Evolutionary conservation across 495 filamentous ascomycete species (phyloP).

Genomic region (Staphylotrichum longicolle): DNA sequence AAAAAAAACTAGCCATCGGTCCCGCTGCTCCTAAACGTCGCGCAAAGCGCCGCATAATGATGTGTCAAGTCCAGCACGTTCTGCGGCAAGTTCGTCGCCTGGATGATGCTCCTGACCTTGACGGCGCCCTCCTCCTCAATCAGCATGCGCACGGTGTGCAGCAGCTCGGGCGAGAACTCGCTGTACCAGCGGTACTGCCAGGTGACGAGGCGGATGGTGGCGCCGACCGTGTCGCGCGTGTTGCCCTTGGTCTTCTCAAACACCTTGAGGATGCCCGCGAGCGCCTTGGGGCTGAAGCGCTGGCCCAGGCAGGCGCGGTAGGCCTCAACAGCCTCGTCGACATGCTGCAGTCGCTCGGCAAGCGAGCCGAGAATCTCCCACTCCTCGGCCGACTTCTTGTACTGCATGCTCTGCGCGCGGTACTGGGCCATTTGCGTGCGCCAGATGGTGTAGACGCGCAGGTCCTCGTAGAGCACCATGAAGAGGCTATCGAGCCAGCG

Average conservation of each 20-base stretch:
- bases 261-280: conserved; percentile 75
- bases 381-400: conserved; percentile 93
- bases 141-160: conserved; percentile 80
- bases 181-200: conserved; percentile 99
- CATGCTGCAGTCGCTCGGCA: conserved; percentile 86
- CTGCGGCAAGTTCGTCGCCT: conserved; percentile 90
- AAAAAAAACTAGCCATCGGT: conserved; percentile 65
- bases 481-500: conserved; percentile 98
- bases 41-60: conserved; percentile 91
- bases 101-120: conserved; percentile 94
- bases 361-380: conserved; percentile 97
- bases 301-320: conserved; percentile 79
- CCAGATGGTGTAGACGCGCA: conserved; percentile 99
- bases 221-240: conserved; percentile 70
- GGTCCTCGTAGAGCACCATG: conserved; percentile 98
- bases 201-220: conserved; percentile 81
- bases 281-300: conserved; percentile 85
- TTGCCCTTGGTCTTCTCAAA: conserved; percentile 65
- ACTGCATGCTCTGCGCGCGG: conserved; percentile 81
- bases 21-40: conserved; percentile 89
- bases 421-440: conserved; percentile 94
- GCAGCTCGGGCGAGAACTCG: conserved; percentile 91
- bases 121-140: conserved; percentile 98
- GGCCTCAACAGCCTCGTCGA: conserved; percentile 85
- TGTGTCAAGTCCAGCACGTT: conserved; percentile 91